Evolutionary conservation across 306 rosid genomes (phyloP), one percentile per base, ranked within the genome.

Genomic region (Pueraria montana): DNA sequence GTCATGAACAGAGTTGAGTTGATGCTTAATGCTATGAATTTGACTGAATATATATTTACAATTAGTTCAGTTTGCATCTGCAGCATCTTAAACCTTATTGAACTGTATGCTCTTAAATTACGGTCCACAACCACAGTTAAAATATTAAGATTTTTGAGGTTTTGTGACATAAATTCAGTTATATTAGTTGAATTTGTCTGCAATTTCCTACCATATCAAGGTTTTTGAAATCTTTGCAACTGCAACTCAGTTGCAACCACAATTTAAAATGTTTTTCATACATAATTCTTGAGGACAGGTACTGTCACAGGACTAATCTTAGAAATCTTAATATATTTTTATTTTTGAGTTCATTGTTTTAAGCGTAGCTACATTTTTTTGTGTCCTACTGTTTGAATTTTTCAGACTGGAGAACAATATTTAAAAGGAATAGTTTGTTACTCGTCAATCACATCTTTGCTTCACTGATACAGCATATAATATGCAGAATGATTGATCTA

Each of bases 401-500:
- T 71, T 68, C 11, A 69, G 55, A 69, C 58, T 71, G 56, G 17
- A 72, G 5, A 49, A 49, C 12, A 20, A 56, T 21, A 21, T 20
- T 20, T 21, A 20, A 56, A 21, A 56, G 63, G 14, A 56, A 56
- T 8, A 20, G 30, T 14, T 56, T 2, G 63, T 21, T 20, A 56
- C 14, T 56, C 12, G 4, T 9, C 14, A 64, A 26, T 30, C 24
- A 48, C 27, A 34, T 64, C 36, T 48, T 50, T 65, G 65, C 18
- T 46, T 30, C 65, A 69, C 18, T 38, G 77, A 69, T 17, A 23
- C 18, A 69, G 24, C 48, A 40, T 42, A 26, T 17, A 24, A 27
- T 50, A 14, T 43, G 69, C 30, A 59, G 11, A 4, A 38, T 7
- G 34, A 24, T 24, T 71, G 18, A 74, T 63, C 81, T 81, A 42